Evolutionary conservation across 1,284 basidiomycete species (phyloP), one percentile per base, ranked within the genome.

Genomic region (Sphaerobolus stellatus): DNA sequence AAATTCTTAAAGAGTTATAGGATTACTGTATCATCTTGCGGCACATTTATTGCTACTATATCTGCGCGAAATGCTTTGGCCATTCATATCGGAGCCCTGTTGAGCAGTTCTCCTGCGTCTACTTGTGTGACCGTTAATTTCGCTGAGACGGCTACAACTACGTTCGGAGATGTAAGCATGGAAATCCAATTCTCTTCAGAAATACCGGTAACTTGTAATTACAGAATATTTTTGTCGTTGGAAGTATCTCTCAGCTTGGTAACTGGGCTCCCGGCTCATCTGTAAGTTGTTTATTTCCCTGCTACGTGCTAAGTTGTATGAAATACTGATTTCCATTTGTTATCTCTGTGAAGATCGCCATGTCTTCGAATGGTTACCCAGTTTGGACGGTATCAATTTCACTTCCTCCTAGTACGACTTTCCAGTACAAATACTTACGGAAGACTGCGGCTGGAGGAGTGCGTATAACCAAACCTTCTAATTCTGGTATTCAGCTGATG

Each of bases 391-490:
- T 75, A 3, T 78, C 78, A 0, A 70, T 84, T 11, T 65, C 66
- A 22, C 60, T 87, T 0, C 79, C 82, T 0, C 70, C 75, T 0
- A 73, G 68, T 49, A 80, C 78, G 0, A 59, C 62, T 1, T 83
- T 86, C 64, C 60, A 80, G 59, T 86, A 80, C 70, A 86, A 85
- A 66, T 84, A 82, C 57, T 79, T 86, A 57, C 69, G 79, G 27
- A 82, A 80, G 63, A 77, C 79, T 58, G 70, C 74, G 2, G 71
- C 80, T 58, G 82, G 81, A 48, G 76, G 66, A 54, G 82, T 84
- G 59, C 59, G 81, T 71, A 33, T 56, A 47, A 31, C 31, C 28
- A 45, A 28, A 30, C n/a, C 24, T 48, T 7, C 25, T 14, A 30
- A 30, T 30, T 50, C 27, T 20, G 13, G n/a, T 25, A 16, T 33